Percentiles rank a stretch among this genome's conserved stretches.
Conservation (phyloP, 1,284 basidiomycete genomes). For the Sporisorium sorghi region DNA sequence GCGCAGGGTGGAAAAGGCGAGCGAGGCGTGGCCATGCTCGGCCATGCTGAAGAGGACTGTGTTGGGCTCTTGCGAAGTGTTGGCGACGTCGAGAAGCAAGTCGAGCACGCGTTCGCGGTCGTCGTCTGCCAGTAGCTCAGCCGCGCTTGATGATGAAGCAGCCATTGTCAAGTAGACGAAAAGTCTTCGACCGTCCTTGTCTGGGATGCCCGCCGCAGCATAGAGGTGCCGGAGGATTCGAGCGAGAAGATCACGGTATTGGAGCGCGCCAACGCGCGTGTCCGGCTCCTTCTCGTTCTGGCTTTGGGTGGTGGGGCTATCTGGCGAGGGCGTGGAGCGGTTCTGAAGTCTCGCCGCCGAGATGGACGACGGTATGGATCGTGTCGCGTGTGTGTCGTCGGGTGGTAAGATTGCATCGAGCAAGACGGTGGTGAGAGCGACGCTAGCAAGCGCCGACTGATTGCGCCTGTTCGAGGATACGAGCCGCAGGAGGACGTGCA, state of each 20-base stretch:
- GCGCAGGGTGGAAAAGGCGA: slow-evolving; percentile 51
- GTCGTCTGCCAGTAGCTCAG: not conserved
- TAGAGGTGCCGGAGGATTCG: slow-evolving; percentile 24
- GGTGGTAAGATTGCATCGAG: slow-evolving; percentile 20
- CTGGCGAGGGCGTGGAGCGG: not conserved
- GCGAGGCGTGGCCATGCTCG: slow-evolving; percentile 46
- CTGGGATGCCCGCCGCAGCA: slow-evolving; percentile 39
- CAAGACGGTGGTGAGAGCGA: slow-evolving; percentile 22
- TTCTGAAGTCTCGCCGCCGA: not conserved
- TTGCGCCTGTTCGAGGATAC: slow-evolving; percentile 25
- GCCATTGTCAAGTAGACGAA: slow-evolving; percentile 24
- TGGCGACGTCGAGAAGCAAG: slow-evolving; percentile 47
- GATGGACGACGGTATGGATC: slow-evolving; percentile 5
- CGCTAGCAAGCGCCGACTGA: slow-evolving; percentile 20
- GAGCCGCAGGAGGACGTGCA: slow-evolving; percentile 17
- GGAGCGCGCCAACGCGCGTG: not conserved
- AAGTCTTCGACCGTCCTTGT: slow-evolving; percentile 43
- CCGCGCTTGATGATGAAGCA: not conserved
- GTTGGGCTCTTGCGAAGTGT: slow-evolving; percentile 45
- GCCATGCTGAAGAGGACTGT: slow-evolving; percentile 45
- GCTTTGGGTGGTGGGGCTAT: not conserved
- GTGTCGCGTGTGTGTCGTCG: not conserved
- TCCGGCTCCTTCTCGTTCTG: not conserved
- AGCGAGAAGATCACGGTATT: slow-evolving; percentile 16
- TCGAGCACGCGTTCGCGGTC: slow-evolving; percentile 29